A percentile compares a stretch with the other conserved stretches of the same genome.
Conservation (phyloP, 148 eudicot genomes). For the Bassia scoparia region DNA sequence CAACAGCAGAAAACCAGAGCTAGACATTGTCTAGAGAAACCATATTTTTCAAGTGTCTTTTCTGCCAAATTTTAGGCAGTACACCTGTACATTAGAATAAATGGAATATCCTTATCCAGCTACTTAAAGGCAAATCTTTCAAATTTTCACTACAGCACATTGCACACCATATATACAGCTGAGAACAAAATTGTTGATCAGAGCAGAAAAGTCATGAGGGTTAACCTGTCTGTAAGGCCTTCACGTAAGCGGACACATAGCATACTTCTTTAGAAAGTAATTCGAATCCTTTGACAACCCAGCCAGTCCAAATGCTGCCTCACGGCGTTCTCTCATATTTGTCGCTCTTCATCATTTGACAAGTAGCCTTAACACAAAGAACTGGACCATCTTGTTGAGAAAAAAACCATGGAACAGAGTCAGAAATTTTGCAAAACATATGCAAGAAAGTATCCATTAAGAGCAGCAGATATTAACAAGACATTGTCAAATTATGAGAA, state of each 20-base stretch:
- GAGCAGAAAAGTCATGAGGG: background rate
- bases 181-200: background rate
- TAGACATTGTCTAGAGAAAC: background rate
- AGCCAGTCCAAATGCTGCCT: conserved; percentile 97
- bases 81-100: too few relatives aligned
- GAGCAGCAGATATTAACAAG: background rate
- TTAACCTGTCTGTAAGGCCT: conserved; percentile 85
- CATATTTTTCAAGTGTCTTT: too few relatives aligned
- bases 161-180: background rate
- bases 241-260: conserved; percentile 52
- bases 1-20: background rate
- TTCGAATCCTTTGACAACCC: conserved; percentile 87
- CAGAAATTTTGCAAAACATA: background rate
- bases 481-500: too few relatives aligned
- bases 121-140: too few relatives aligned
- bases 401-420: conserved; percentile 6
- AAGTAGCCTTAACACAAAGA: conserved; percentile 75
- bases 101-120: too few relatives aligned
- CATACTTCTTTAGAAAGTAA: conserved; percentile 81
- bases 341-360: conserved; percentile 93
- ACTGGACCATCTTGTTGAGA: conserved; percentile 72
- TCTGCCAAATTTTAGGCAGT: background rate
- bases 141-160: background rate
- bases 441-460: conserved; percentile 4
- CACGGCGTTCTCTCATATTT: conserved; percentile 98